Conservation (phyloP, 768 basidiomycete genomes). For the Dioszegia hungarica region DNA sequence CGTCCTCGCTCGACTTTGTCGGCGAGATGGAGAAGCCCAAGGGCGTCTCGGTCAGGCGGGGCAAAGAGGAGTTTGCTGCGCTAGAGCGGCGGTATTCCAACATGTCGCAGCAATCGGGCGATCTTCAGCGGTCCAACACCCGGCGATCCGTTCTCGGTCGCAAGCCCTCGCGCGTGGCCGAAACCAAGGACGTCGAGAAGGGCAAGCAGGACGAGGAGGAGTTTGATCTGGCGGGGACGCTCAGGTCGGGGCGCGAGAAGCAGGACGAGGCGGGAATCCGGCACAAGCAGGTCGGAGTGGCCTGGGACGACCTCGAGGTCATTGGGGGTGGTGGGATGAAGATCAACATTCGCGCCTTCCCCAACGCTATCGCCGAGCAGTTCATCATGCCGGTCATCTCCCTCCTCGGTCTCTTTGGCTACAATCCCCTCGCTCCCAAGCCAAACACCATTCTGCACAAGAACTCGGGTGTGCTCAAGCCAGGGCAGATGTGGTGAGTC, state of each 20-base stretch:
- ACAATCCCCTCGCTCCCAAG: conserved; percentile 56
- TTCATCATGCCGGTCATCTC: conserved; percentile 61
- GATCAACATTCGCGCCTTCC: conserved; percentile 51
- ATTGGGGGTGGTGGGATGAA: conserved; percentile 51
- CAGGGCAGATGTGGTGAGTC: conserved; percentile 58
- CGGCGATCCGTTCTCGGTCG: conserved; percentile 11
- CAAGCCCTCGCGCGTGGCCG: not conserved
- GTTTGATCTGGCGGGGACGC: conserved; percentile 48
- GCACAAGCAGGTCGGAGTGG: conserved; percentile 48
- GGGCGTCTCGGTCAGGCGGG: conserved; percentile 31
- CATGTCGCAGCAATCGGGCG: conserved; percentile 30
- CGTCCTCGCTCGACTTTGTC: conserved; percentile 34
- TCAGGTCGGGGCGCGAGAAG: conserved; percentile 25
- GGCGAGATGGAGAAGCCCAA: conserved; percentile 30
- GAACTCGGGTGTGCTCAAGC: conserved; percentile 59
- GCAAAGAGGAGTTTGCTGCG: conserved; percentile 35
- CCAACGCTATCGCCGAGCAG: conserved; percentile 51
- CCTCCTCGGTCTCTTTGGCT: conserved; percentile 52
- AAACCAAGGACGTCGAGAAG: conserved; percentile 28
- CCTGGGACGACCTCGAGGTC: conserved; percentile 47
- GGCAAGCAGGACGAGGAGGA: conserved; percentile 44
- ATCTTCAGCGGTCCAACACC: conserved; percentile 26
- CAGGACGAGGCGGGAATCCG: conserved; percentile 49
- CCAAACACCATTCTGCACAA: conserved; percentile 57
- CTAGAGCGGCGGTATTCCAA: conserved; percentile 36